Base-by-base conservation (phyloP, 1,139 yeast genomes). In the Scheffersomyces lignicola region DNA sequence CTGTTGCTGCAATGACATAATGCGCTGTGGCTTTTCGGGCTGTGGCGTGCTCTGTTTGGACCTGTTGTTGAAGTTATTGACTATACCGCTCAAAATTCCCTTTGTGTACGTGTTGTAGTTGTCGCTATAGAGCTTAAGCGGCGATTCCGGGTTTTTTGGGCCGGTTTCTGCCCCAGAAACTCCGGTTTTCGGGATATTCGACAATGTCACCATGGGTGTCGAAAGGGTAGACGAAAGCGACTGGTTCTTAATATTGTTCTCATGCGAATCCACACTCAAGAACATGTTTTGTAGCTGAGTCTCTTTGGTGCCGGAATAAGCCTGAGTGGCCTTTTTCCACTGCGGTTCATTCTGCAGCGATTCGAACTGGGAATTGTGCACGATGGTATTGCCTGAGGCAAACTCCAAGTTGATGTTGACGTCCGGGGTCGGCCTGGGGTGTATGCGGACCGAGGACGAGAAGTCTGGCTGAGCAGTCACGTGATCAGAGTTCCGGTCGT, bases 41-140 rank as follows among this genome's bases (percentile, higher is more conserved):
- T 35, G 40, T 11, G 48, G 48, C 1, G 48, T 44, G 24, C 42
- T 44, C 30, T 31, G 35, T 24, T 35, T 41, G 9, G 48, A 44
- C 29, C 40, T 43, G 18, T 55, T 51, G 29, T 60, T 55, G 31
- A 62, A 48, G 24, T 58, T 58, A 22, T 55, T 52, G 26, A 65
- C 38, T 5, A 68, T 44, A 13, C 62, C 69, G 34, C 49, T 59
- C 27, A 70, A 53, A 36, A 58, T 57, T 3, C 62, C 65, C 36
- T 64, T 66, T 2, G 76, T 70, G 37, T 55, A 70, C 0, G 76
- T 70, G 42, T 70, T 65, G 41, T 69, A 69, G 23, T 62, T 56
- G 27, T 58, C 61, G 6, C 61, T 59, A 42, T 62, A 69, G 18
- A 69, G 47, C 41, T 69, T 69, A 35, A 69, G 56, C 0, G 76